These are phyloP conservation scores for Luvunga scandens DNA, from an alignment of 345 rosid genomes.

Conservation along the genomic window DNA sequence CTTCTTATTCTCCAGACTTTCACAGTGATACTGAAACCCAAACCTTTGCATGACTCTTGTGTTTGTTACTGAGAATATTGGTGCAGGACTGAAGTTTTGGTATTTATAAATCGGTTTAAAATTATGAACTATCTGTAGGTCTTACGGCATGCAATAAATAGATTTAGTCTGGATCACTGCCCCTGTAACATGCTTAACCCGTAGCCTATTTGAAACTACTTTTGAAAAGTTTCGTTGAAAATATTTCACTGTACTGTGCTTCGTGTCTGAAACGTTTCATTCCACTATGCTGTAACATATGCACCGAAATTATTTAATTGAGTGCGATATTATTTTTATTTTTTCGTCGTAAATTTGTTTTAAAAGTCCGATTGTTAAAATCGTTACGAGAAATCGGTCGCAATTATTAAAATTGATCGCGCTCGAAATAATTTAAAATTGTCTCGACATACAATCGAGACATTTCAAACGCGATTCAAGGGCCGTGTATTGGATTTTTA, in stretches of 20 bases:
- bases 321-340: no score
- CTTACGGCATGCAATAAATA: not conserved
- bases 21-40: not conserved
- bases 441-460: no score
- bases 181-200: not conserved
- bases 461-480: no score
- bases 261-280: not conserved
- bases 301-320: no score
- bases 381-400: no score
- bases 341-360: no score
- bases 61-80: not conserved
- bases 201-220: not conserved
- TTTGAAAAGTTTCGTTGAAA: not conserved
- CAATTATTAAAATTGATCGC: no score
- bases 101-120: not conserved
- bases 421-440: no score
- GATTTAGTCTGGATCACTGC: not conserved
- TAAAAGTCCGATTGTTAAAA: no score
- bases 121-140: not conserved
- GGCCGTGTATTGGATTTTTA: no score
- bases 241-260: not conserved
- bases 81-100: not conserved
- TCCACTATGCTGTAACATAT: constrained; percentile 19
- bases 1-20: not conserved
- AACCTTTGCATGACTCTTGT: not conserved